Evolutionary conservation across 2,329 filamentous ascomycete genomes (phyloP).

Genomic region (Metarhizium sp.): DNA sequence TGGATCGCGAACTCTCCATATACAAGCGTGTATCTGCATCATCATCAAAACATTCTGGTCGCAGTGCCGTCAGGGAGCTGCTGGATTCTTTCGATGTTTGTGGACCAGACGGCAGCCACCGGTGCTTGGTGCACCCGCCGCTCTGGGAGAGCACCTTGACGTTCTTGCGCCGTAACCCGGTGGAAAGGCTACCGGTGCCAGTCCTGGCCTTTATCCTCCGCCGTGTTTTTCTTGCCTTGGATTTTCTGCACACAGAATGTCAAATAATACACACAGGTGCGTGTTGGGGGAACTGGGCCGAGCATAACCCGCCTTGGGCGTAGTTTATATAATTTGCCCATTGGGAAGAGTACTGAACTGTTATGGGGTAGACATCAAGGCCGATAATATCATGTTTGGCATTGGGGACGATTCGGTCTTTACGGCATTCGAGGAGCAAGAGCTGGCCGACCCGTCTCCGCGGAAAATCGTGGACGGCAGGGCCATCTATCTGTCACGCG

Average conservation of each 20-base stretch:
- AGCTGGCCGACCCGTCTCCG: conserved; percentile 28
- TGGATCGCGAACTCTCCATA: conserved; percentile 1
- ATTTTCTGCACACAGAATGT: conserved; percentile 10
- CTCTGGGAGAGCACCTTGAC: conserved; percentile 31
- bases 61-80: conserved; percentile 19
- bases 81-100: conserved; percentile 28
- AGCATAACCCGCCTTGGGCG: background rate
- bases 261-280: background rate
- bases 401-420: conserved; percentile 19
- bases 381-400: conserved; percentile 36
- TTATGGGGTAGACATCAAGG: conserved; percentile 29
- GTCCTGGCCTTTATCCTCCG: conserved; percentile 26
- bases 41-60: conserved; percentile 16
- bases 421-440: conserved; percentile 25
- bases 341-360: too few species aligned
- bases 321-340: background rate
- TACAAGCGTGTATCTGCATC: background rate
- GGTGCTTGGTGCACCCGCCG: conserved; percentile 28
- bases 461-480: conserved; percentile 31
- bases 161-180: conserved; percentile 30
- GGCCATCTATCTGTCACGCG: conserved; percentile 31
- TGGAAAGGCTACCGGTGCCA: conserved; percentile 22
- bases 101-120: conserved; percentile 25
- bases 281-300: background rate
- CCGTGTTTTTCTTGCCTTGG: conserved; percentile 31